Evolutionary conservation across 352 stramenopile species (phyloP).

Genomic region (Phytopythium kandeliae): DNA sequence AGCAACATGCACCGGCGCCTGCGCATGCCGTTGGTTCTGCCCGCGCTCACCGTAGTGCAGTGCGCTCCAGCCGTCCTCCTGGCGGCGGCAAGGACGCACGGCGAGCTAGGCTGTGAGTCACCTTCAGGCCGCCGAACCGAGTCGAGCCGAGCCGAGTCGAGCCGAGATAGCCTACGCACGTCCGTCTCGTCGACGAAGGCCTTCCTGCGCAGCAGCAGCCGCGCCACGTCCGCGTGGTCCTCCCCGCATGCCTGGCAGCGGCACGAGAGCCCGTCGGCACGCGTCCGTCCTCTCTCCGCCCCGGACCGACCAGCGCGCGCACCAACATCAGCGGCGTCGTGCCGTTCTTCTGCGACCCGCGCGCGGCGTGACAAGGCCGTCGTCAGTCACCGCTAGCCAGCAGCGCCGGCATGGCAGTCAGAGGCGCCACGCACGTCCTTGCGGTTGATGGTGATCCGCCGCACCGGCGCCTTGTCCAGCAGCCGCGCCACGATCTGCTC

Average conservation of each 20-base stretch:
- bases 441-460: conserved; percentile 73
- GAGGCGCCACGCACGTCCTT: conserved; percentile 45
- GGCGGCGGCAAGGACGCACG: conserved; percentile 3
- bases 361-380: background rate
- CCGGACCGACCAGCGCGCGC: background rate
- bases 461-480: conserved; percentile 65
- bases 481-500: conserved; percentile 42
- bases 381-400: conserved; percentile 2
- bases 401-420: background rate
- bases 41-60: conserved; percentile 59
- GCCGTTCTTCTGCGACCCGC: conserved; percentile 45
- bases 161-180: conserved; percentile 20
- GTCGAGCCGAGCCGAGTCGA: too few relatives aligned
- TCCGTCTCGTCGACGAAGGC: conserved; percentile 79
- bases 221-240: conserved; percentile 49
- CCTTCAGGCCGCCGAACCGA: background rate
- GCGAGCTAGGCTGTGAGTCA: background rate
- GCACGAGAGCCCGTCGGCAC: background rate
- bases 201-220: conserved; percentile 60
- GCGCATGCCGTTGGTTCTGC: conserved; percentile 1
- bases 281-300: too few relatives aligned
- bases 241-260: conserved; percentile 54
- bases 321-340: conserved; percentile 78
- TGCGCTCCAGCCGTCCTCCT: conserved; percentile 73
- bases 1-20: conserved; percentile 11